These are phyloP conservation scores for Erythrophleum fordii DNA, from an alignment of 306 rosid species.

Conservation along the genomic window DNA sequence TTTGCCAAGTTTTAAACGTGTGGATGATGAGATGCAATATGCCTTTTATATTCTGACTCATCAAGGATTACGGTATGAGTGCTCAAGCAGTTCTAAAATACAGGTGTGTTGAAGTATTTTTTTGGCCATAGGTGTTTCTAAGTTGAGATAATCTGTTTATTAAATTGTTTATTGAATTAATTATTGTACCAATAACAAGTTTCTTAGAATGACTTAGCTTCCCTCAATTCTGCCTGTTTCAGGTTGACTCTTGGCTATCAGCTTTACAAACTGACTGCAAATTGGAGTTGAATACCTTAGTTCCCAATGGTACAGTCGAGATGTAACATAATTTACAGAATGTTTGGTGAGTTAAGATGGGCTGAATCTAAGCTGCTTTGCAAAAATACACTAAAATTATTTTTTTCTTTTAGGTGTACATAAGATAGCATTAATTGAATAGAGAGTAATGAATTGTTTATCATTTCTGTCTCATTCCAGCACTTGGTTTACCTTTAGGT, in stretches of 20 bases:
- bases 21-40: conserved; percentile 59
- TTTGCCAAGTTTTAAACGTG: conserved; percentile 71
- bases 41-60: conserved; percentile 75
- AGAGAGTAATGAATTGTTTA: conserved; percentile 22
- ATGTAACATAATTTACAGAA: conserved; percentile 33
- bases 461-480: conserved; percentile 26
- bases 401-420: conserved; percentile 29
- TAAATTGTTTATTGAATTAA: conserved; percentile 5
- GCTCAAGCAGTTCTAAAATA: conserved; percentile 75
- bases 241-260: conserved; percentile 84
- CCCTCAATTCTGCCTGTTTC: conserved; percentile 15
- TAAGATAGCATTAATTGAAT: conserved; percentile 30
- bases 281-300: conserved; percentile 48
- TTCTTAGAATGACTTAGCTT: background rate
- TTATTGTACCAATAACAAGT: background rate
- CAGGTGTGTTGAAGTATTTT: conserved; percentile 56
- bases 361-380: conserved; percentile 32
- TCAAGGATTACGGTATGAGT: conserved; percentile 83
- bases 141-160: conserved; percentile 8
- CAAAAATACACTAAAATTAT: conserved; percentile 34
- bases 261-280: conserved; percentile 67
- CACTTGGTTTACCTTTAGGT: background rate
- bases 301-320: conserved; percentile 39
- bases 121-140: conserved; percentile 31
- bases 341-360: conserved; percentile 43